A percentile compares a stretch with the other conserved stretches of the same genome.
phyloP scores from a whole-genome alignment of 2,329 filamentous ascomycete species.

The Penicillium occitanis region DNA sequence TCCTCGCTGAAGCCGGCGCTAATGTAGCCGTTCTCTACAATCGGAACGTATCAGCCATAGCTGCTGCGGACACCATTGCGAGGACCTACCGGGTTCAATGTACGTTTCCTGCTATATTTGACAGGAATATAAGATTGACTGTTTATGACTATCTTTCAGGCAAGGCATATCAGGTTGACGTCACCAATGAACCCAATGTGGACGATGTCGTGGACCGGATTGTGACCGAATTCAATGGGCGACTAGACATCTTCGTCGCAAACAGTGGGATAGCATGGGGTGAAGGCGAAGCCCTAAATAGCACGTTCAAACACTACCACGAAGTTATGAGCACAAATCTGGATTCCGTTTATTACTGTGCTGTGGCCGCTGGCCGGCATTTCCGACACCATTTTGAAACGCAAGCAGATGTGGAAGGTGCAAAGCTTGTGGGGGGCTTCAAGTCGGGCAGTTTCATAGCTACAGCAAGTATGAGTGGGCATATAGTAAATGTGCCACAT shows the following conservation, averaged over 20 bases:
- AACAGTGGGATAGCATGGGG: conserved; percentile 17
- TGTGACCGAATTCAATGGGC: conserved; percentile 3
- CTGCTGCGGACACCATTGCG: background rate
- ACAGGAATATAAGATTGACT: too few relatives aligned
- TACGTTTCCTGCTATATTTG: background rate
- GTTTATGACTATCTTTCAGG: background rate
- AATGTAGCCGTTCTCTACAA: conserved; percentile 16
- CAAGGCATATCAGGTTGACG: background rate
- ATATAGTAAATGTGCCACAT: conserved; percentile 54
- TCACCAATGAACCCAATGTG: background rate
- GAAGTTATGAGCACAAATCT: background rate
- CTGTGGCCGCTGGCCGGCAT: background rate
- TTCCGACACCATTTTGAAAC: background rate
- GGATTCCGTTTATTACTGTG: background rate
- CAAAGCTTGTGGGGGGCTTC: background rate
- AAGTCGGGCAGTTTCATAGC: conserved; percentile 40
- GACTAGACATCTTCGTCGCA: conserved; percentile 19
- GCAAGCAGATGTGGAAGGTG: too few relatives aligned
- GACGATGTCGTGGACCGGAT: background rate
- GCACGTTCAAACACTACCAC: conserved; percentile 26
- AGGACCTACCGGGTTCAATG: background rate
- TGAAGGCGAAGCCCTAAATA: conserved; percentile 7
- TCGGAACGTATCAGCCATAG: background rate
- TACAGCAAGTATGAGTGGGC: conserved; percentile 52
- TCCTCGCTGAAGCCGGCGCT: conserved; percentile 11